phyloP scores from a whole-genome alignment of 2,329 filamentous ascomycete species.

The Cytospora leucostoma region DNA sequence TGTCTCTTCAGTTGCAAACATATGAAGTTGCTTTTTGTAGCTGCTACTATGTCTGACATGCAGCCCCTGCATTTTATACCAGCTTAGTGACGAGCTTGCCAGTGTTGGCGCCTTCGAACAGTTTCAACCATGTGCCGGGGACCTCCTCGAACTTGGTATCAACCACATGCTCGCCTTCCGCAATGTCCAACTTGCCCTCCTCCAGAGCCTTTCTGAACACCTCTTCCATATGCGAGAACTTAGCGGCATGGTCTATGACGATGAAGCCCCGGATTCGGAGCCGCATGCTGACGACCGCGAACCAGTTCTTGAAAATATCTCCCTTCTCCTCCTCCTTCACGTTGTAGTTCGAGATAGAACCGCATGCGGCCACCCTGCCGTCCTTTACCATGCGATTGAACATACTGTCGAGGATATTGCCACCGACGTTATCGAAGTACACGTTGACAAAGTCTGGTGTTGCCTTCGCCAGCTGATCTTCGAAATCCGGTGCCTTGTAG shows the following conservation, averaged over 20 bases:
- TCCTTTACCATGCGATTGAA: slow-evolving; percentile 9
- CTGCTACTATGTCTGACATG: too few species aligned
- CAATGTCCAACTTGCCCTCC: slow-evolving; percentile 13
- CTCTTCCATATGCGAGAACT: background rate
- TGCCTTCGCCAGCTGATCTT: slow-evolving; percentile 51
- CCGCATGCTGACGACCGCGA: slow-evolving; percentile 11
- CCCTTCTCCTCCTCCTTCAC: slow-evolving; percentile 1
- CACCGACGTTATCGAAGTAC: slow-evolving; percentile 58
- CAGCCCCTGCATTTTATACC: background rate
- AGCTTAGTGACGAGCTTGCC: slow-evolving; percentile 15
- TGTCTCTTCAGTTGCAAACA: too few species aligned
- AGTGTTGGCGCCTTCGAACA: slow-evolving; percentile 15
- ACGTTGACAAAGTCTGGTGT: slow-evolving; percentile 59
- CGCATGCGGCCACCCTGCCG: slow-evolving; percentile 11
- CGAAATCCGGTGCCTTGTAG: slow-evolving; percentile 58
- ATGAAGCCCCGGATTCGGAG: slow-evolving; percentile 4
- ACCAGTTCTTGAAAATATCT: slow-evolving; percentile 13
- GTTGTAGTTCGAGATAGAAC: slow-evolving; percentile 16
- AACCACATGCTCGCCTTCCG: slow-evolving; percentile 9
- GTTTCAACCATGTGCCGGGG: slow-evolving; percentile 11
- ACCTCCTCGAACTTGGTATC: slow-evolving; percentile 13
- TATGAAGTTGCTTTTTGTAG: too few species aligned
- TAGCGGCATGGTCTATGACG: background rate
- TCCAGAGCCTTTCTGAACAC: slow-evolving; percentile 8
- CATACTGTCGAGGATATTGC: slow-evolving; percentile 11